Evolutionary conservation across 164 flowering plant genomes (phyloP), one percentile per base, ranked within the genome.

Genomic region (Brasenia schreberi): DNA sequence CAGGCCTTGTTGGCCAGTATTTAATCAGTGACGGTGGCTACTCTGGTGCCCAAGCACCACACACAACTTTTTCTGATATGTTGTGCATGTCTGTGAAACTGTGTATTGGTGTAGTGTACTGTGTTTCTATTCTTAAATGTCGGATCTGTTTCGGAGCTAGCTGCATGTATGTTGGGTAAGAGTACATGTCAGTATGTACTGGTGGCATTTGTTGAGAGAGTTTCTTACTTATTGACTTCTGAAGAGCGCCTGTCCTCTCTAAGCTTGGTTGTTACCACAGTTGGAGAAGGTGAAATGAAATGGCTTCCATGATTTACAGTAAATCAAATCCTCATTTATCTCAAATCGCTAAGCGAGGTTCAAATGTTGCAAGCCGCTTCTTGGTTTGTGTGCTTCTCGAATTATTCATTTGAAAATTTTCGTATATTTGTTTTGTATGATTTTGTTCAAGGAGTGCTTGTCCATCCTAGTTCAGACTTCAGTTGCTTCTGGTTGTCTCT

Each of bases 71-170:
- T 23, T 23, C 27, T 23, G 27, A 23, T 23, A 2, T 23, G 27
- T 23, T 23, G 27, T 23, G 27, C 27, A 0, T 2, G 27, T 23
- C 27, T 23, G 27, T 23, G 27, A 23, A 23, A 23, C 2, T 2
- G 27, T 23, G 27, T 0, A 23, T 23, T 23, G 27, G 27, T 23
- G 27, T 23, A 23, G 27, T 23, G 27, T 52, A 64, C 11, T 64
- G 66, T n/a, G 53, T 64, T 43, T 64, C 66, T 43, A 64, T 64
- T 6, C 43, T 64, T 6, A 64, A 64, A 19, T n/a, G 44, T 23
- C 17, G 52, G 66, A n/a, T 64, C 66, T 39, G 66, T 52, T 64
- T 64, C 66, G 17, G 66, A 64, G 44, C 43, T 64, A 43, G 66
- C 66, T 43, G 33, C 53, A 7, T 18, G 23, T n/a, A 19, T 49